These are phyloP conservation scores for Albatrellus sp. DNA, from an alignment of 1,284 basidiomycete species.

Conservation along the genomic window DNA sequence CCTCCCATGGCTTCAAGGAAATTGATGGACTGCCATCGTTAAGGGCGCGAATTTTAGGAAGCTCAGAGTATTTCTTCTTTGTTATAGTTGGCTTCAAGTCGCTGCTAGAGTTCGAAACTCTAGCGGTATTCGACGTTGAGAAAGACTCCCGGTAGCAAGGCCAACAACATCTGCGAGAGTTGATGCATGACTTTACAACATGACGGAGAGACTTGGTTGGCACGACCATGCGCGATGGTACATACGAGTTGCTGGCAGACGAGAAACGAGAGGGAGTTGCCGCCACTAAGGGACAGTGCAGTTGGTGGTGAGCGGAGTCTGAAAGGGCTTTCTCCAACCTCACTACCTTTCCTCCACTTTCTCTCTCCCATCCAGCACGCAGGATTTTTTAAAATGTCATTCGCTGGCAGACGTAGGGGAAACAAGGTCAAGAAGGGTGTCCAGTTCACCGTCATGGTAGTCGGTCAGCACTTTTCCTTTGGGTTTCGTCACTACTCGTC, in stretches of 20 bases:
- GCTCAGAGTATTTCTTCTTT: constrained; percentile 41
- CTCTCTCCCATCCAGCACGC: constrained; percentile 10
- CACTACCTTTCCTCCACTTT: constrained; percentile 14
- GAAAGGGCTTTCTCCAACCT: constrained; percentile 12
- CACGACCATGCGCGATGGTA: constrained; percentile 1
- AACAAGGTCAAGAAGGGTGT: constrained; percentile 98
- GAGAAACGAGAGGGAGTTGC: constrained; percentile 1
- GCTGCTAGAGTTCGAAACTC: neutral
- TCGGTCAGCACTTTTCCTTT: constrained; percentile 44
- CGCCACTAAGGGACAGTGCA: neutral
- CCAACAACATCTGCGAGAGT: neutral
- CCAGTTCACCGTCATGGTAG: constrained; percentile 92
- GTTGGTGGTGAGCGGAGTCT: constrained; percentile 16
- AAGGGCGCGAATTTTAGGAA: constrained; percentile 33
- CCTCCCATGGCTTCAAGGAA: constrained; percentile 7
- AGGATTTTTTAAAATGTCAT: constrained; percentile 47
- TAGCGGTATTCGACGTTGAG: neutral
- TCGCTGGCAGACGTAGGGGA: constrained; percentile 75
- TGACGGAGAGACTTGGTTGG: neutral
- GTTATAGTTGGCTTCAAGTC: constrained; percentile 19
- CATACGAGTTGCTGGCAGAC: neutral
- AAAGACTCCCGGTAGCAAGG: neutral
- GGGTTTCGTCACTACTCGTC: constrained; percentile 5
- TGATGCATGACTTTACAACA: neutral
- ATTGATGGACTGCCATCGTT: constrained; percentile 24